A percentile compares a stretch with the other conserved stretches of the same genome.
phyloP scores from a whole-genome alignment of 169 alveolate species.

The Plasmodium knowlesi region DNA sequence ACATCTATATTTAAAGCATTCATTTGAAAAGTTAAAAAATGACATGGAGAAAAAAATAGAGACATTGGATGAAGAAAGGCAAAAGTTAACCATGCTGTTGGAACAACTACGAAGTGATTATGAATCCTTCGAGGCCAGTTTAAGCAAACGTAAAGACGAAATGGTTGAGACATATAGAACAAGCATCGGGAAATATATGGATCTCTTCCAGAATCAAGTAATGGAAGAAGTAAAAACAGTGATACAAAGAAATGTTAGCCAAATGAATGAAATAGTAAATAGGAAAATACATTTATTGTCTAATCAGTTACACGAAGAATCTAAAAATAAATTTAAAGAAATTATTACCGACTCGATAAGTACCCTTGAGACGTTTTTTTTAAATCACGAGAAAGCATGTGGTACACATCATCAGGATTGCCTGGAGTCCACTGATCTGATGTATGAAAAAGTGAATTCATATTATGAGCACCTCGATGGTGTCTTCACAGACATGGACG shows the following conservation, averaged over 20 bases:
- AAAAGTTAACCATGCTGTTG: background rate
- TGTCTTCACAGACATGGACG: background rate
- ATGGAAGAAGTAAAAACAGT: slow-evolving; percentile 18
- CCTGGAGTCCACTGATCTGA: background rate
- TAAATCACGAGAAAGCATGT: background rate
- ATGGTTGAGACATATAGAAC: background rate
- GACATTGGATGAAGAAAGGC: background rate
- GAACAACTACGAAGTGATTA: slow-evolving; percentile 11
- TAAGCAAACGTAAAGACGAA: background rate
- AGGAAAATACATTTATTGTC: slow-evolving; percentile 1
- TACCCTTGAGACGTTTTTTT: background rate
- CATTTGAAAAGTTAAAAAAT: background rate
- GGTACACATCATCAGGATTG: background rate
- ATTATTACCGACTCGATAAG: slow-evolving; percentile 4
- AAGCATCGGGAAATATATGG: slow-evolving; percentile 11
- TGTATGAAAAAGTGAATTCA: background rate
- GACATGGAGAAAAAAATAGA: background rate
- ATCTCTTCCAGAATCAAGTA: slow-evolving; percentile 4
- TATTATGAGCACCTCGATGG: background rate
- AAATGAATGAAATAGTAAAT: background rate
- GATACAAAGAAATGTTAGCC: background rate
- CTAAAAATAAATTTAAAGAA: background rate
- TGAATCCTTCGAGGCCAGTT: background rate
- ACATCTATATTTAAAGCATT: slow-evolving; percentile 1
- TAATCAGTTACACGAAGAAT: background rate